These are phyloP conservation scores for Eucalyptus pauciflora DNA, from an alignment of 345 rosid species.

Conservation along the genomic window DNA sequence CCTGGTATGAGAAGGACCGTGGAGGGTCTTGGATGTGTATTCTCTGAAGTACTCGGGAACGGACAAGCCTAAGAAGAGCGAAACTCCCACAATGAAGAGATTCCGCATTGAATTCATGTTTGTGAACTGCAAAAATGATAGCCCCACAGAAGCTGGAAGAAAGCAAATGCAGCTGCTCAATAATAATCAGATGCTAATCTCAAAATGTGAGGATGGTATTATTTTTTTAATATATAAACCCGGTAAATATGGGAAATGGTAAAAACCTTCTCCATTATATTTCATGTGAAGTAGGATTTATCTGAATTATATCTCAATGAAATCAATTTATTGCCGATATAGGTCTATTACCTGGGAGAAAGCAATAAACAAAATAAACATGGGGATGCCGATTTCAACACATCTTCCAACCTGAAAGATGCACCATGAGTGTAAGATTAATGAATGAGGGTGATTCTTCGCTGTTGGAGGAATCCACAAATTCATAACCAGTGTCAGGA, in stretches of 20 bases:
- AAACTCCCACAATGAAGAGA: conserved; percentile 76
- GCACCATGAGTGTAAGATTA: neutral
- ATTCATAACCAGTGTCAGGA: neutral
- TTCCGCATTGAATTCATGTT: conserved; percentile 98
- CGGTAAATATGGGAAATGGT: neutral
- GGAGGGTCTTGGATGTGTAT: conserved; percentile 66
- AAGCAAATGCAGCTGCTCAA: neutral
- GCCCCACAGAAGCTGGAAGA: conserved; percentile 77
- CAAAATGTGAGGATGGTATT: neutral
- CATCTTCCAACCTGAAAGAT: conserved; percentile 66
- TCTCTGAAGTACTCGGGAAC: conserved; percentile 84
- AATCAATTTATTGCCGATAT: neutral
- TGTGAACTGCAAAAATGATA: conserved; percentile 92
- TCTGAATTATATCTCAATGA: neutral
- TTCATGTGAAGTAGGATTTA: neutral
- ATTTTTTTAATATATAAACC: neutral
- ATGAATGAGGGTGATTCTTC: neutral
- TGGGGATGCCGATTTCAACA: conserved; percentile 86
- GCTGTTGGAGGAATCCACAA: neutral
- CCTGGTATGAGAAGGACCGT: conserved; percentile 82
- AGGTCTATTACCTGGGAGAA: conserved; percentile 62
- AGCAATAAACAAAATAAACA: conserved; percentile 69
- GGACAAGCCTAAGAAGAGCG: conserved; percentile 84
- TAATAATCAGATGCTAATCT: neutral
- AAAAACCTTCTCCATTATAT: neutral